Base-by-base conservation (phyloP, 805 yeast species). In the Kodamaea hsintzibuensis region DNA sequence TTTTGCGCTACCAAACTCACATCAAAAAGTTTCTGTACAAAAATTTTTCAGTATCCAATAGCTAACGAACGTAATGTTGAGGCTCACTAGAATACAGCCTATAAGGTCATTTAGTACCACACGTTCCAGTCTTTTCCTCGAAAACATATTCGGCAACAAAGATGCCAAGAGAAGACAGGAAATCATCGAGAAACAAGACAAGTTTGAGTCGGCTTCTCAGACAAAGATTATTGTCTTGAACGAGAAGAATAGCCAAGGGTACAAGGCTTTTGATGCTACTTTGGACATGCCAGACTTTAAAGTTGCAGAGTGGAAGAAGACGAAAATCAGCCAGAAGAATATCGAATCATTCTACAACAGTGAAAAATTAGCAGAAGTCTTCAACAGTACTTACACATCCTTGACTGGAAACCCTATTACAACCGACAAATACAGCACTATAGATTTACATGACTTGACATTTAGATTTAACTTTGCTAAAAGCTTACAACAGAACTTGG, bases 391-490 rank as follows among this genome's bases (percentile, higher is more conserved):
- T 8, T 69, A 68, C 59, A 37, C 53, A 18, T 55, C 60, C 19
- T 49, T 71, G 16, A 65, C 56, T 22, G 61, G 62, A 10, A 59
- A 60, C 22, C 37, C 42, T 18, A 57, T 62, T 17, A 50, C 56
- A n/a, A 38, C 51, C 17, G 47, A 44, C 7, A 55, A 57, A 13
- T 63, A 60, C 46, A 48, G 58, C 7, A 30, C 44, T 7, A 50
- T 63, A 4, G 57, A 63, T 47, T 65, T 80, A 49, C 62, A 64
- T 45, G 82, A 84, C 57, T 70, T 86, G 42, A 55, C 63, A n/a
- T 64, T 68, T 54, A 72, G 89, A 62, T 84, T 86, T 62, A 59
- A 66, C 17, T 67, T 80, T 17, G 59, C 78, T 47, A 86, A 85
- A 66, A 57, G 59, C 16, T 73, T 85, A 46, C 84, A 81, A 59